Percentiles rank a stretch among this genome's conserved stretches.
These are phyloP conservation scores for Antitrichia curtipendula DNA, from an alignment of 225 moss, liverwort and hornwort genomes.

Conservation along the genomic window DNA sequence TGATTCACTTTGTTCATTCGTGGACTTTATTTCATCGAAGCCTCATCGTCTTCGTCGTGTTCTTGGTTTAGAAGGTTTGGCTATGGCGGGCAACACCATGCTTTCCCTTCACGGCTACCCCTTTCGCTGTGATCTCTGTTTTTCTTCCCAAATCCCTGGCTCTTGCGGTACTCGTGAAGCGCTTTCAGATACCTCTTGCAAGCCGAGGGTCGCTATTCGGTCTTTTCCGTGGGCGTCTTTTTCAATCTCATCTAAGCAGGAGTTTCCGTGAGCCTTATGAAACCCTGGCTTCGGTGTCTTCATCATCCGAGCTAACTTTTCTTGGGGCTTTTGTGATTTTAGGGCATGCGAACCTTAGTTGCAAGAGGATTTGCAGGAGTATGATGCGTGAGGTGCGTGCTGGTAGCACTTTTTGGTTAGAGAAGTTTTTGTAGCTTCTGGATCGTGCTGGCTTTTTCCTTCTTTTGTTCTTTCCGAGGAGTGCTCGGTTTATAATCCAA, in stretches of 20 bases:
- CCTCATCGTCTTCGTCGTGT: not conserved
- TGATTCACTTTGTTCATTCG: not conserved
- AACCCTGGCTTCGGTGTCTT: not conserved
- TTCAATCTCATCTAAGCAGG: not conserved
- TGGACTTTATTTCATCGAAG: not conserved
- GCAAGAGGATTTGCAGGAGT: not conserved
- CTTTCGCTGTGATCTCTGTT: not conserved
- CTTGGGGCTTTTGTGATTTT: not conserved
- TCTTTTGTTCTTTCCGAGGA: not conserved
- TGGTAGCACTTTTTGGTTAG: not conserved
- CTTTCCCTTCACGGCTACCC: not conserved
- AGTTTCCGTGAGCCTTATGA: not conserved
- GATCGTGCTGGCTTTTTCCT: not conserved
- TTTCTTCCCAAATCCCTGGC: not conserved
- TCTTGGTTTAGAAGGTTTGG: not conserved
- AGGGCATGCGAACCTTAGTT: not conserved
- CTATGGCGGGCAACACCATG: not conserved
- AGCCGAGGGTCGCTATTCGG: not conserved
- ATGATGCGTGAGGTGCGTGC: conserved; percentile 8
- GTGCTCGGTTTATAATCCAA: not conserved
- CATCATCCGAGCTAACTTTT: not conserved
- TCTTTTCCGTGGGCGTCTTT: not conserved
- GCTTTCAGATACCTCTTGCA: not conserved
- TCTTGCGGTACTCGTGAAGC: not conserved
- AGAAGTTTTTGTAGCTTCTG: not conserved